Evolutionary conservation across 2,329 filamentous ascomycete genomes (phyloP), one percentile per base, ranked within the genome.

Genomic region (Diaporthe helianthi): DNA sequence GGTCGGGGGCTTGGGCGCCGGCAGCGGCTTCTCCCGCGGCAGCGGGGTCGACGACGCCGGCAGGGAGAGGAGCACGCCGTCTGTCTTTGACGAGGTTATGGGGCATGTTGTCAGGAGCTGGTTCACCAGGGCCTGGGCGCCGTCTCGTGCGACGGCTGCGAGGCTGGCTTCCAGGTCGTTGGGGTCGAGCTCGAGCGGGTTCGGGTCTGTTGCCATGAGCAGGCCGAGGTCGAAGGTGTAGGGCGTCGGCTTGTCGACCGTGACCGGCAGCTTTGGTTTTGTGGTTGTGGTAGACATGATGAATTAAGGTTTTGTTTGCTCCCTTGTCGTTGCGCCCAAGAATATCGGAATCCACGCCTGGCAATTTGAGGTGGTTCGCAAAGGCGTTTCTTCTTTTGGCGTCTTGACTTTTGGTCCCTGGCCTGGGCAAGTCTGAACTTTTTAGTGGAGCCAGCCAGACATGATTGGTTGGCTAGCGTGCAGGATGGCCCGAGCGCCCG

Each of bases 191-290:
- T 86, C 82, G 64, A 96, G 83, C 2, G 95, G 93, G 82, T 98
- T 98, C 47, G 94, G 88, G 82, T 98, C 96, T 77, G 90, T 90
- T 80, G 90, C 92, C 78, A 97, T 87, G 66, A 98, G 90, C 78
- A 97, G 90, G 74, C 94, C 84, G n/a, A 98, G 90, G 80, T 98
- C 94, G 83, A 97, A 98, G 74, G 90, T 94, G 84, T 97, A 97
- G 12, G 94, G 94, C 8, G 92, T 97, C 5, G 93, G 91, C 82
- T 97, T 97, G 71, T 90, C 85, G 77, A 93, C 91, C 19, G 85
- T 87, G 72, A 92, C 85, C 53, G 89, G 86, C 69, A 89, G 83
- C 76, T 87, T 87, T 71, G 81, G 79, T 46, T 70, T 70, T 53
- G 80, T 73, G 64, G 80, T 22, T 29, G 49, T 38, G n/a, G 70